Conservation (phyloP, 78 protist genomes). For the Dictyostelium intermedium region DNA sequence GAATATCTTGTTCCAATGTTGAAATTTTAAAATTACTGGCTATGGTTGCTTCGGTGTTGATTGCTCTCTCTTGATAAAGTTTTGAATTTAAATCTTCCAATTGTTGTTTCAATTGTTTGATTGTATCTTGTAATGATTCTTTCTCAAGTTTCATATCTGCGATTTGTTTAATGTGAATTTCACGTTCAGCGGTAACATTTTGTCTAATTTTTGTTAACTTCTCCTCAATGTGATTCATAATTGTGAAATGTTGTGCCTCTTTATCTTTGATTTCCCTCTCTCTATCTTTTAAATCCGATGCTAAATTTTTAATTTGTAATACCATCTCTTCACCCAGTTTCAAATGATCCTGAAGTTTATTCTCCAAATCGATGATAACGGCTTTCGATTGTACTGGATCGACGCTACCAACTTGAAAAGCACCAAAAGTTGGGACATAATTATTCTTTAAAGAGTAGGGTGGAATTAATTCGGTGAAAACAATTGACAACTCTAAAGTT, state of each 20-base stretch:
- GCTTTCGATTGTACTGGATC: constrained; percentile 25
- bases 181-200: neutral
- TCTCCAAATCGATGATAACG: constrained; percentile 32
- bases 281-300: neutral
- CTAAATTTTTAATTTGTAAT: constrained; percentile 21
- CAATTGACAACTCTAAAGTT: constrained; percentile 30
- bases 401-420: constrained; percentile 36
- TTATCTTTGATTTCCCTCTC: constrained; percentile 14
- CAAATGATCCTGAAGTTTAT: constrained; percentile 18
- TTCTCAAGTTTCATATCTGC: neutral
- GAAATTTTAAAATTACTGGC: neutral
- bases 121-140: neutral
- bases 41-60: neutral
- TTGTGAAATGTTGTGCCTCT: constrained; percentile 13
- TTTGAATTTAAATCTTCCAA: constrained; percentile 14
- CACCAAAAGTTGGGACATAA: constrained; percentile 29
- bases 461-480: constrained; percentile 60
- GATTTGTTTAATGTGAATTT: neutral
- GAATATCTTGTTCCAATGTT: neutral
- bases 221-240: constrained; percentile 17
- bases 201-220: constrained; percentile 27
- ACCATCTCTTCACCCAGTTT: constrained; percentile 43
- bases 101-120: neutral
- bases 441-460: constrained; percentile 31
- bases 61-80: constrained; percentile 17